A percentile compares a stretch with the other conserved stretches of the same genome.
These are phyloP conservation scores for Pyrus hybrid DNA, from an alignment of 331 rosid species.

Conservation along the genomic window DNA sequence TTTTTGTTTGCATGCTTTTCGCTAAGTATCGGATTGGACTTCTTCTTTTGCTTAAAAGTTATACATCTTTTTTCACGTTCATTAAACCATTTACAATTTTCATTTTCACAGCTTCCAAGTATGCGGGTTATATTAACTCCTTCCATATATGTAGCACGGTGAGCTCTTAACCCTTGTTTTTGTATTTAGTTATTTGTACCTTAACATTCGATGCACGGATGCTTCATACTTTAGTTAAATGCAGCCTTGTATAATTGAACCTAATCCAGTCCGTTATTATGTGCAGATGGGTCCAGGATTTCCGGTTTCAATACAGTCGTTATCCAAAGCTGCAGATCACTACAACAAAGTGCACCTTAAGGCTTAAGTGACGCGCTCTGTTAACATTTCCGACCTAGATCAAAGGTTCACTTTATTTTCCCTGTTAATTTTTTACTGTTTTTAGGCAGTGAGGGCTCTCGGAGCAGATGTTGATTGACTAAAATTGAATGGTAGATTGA, in stretches of 20 bases:
- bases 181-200: not conserved
- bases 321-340: constrained; percentile 90
- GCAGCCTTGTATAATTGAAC: not conserved
- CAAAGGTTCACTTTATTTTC: not conserved
- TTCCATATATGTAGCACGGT: constrained; percentile 94
- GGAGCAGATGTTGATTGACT: not conserved
- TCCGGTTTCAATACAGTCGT: constrained; percentile 73
- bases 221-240: not conserved
- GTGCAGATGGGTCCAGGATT: constrained; percentile 91
- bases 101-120: constrained; percentile 76
- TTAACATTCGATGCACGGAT: not conserved
- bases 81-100: not conserved
- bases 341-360: constrained; percentile 57
- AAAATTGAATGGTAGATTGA: not conserved
- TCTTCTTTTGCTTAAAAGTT: not conserved
- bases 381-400: not conserved
- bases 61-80: not conserved
- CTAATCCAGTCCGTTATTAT: not conserved
- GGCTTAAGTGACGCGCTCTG: constrained; percentile 11
- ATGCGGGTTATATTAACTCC: constrained; percentile 83
- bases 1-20: not conserved
- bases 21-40: not conserved
- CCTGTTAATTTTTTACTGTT: not conserved
- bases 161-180: constrained; percentile 23
- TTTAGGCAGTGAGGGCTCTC: not conserved